Percentiles rank a stretch among this genome's conserved stretches.
phyloP scores from a whole-genome alignment of 805 yeast genomes.

The Wickerhamomyces chambardii region DNA sequence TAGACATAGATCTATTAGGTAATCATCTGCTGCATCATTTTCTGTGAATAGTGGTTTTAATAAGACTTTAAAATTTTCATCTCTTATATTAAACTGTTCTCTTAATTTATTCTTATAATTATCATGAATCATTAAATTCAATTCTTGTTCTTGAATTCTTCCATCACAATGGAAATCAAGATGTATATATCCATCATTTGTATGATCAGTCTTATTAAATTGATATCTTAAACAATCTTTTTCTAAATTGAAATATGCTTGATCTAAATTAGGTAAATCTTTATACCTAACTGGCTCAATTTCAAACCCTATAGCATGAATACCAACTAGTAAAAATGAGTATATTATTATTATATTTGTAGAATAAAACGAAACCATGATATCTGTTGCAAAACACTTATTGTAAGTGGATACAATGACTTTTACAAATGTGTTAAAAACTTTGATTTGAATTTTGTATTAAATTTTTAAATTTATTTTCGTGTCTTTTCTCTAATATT shows the following conservation, averaged over 20 bases:
- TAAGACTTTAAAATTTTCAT: conserved; percentile 3
- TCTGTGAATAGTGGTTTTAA: conserved; percentile 4
- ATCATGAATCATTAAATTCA: conserved; percentile 5
- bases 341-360: too few species aligned
- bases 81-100: conserved; percentile 2
- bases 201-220: not conserved
- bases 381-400: too few species aligned
- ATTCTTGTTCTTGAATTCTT: conserved; percentile 2
- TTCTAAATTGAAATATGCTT: not conserved
- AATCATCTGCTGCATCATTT: not conserved
- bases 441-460: too few species aligned
- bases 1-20: conserved; percentile 18
- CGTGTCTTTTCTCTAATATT: too few species aligned
- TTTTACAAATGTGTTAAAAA: too few species aligned
- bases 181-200: too few species aligned
- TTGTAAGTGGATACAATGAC: too few species aligned
- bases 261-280: not conserved
- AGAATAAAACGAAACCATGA: too few species aligned
- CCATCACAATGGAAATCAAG: not conserved
- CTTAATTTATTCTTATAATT: conserved; percentile 4
- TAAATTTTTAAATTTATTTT: too few species aligned
- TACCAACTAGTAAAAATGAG: too few species aligned
- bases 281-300: not conserved
- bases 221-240: not conserved
- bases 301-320: not conserved